Conservation (phyloP, 2,329 filamentous ascomycete species). For the Plectosphaerella cucumerina region DNA sequence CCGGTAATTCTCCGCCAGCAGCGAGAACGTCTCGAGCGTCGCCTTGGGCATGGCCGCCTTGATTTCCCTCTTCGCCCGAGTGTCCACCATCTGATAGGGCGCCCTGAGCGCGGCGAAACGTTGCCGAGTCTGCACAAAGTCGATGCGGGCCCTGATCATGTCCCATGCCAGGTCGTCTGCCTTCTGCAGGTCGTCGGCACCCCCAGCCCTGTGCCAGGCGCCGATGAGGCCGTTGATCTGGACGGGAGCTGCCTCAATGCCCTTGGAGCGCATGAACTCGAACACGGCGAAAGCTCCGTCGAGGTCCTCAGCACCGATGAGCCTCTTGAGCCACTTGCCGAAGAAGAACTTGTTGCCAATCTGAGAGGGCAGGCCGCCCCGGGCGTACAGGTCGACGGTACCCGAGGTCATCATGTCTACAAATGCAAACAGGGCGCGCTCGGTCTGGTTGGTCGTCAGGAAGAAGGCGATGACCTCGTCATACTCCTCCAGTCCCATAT, state of each 20-base stretch:
- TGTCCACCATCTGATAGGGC: too few species aligned
- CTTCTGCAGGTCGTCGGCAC: slow-evolving; percentile 46
- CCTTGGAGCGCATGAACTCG: slow-evolving; percentile 68
- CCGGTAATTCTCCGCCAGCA: slow-evolving; percentile 70
- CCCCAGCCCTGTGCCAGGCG: slow-evolving; percentile 67
- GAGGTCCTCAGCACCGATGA: slow-evolving; percentile 68
- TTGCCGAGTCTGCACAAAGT: slow-evolving; percentile 52
- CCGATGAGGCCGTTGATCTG: slow-evolving; percentile 81
- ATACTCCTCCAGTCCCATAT: slow-evolving; percentile 70
- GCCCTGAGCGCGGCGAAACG: slow-evolving; percentile 18
- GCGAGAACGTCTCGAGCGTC: slow-evolving; percentile 72
- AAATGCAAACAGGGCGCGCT: slow-evolving; percentile 71
- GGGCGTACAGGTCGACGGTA: slow-evolving; percentile 41
- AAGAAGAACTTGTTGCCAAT: slow-evolving; percentile 76
- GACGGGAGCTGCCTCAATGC: slow-evolving; percentile 64
- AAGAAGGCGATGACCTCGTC: slow-evolving; percentile 70
- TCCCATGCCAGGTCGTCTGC: slow-evolving; percentile 69
- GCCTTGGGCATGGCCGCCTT: slow-evolving; percentile 47
- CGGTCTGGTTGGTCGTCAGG: slow-evolving; percentile 58
- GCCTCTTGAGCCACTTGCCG: slow-evolving; percentile 81
- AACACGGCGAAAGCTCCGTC: slow-evolving; percentile 70
- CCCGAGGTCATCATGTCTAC: slow-evolving; percentile 82
- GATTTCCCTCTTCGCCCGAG: neutral
- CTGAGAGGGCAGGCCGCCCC: slow-evolving; percentile 37
- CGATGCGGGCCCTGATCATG: slow-evolving; percentile 68